phyloP scores from a whole-genome alignment of 148 eudicot species.

The Cornus florida region DNA sequence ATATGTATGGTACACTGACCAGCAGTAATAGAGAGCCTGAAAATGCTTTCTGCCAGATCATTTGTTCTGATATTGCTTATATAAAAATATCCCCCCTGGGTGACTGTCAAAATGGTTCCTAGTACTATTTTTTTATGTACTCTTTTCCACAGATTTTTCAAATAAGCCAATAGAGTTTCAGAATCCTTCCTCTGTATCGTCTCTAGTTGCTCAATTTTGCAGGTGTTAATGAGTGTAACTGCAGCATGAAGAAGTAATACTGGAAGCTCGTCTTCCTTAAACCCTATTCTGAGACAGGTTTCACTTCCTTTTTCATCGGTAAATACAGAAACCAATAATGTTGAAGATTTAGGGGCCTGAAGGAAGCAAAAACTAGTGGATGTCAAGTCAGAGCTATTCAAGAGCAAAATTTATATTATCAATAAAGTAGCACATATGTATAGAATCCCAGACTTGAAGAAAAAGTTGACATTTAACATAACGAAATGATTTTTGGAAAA shows the following conservation, averaged over 20 bases:
- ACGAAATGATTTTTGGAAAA: not conserved
- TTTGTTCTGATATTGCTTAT: slow-evolving; percentile 45
- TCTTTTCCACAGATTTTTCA: slow-evolving; percentile 55
- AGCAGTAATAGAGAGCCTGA: slow-evolving; percentile 59
- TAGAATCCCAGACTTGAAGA: not conserved
- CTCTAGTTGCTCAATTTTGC: slow-evolving; percentile 52
- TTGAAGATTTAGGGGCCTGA: slow-evolving; percentile 51
- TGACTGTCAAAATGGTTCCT: slow-evolving; percentile 19
- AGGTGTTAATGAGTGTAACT: slow-evolving; percentile 59
- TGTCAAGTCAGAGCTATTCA: slow-evolving; percentile 27
- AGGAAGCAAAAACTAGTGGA: slow-evolving; percentile 60
- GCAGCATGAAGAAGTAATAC: slow-evolving; percentile 50
- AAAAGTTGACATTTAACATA: not conserved
- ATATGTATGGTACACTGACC: slow-evolving; percentile 12
- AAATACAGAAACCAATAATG: slow-evolving; percentile 25
- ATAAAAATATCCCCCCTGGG: slow-evolving; percentile 20
- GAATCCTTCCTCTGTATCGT: slow-evolving; percentile 40
- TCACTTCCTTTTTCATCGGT: slow-evolving; percentile 26
- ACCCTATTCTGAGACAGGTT: slow-evolving; percentile 33
- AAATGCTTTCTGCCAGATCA: slow-evolving; percentile 63
- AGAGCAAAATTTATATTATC: not conserved
- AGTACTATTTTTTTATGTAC: slow-evolving; percentile 37
- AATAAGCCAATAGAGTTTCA: slow-evolving; percentile 25
- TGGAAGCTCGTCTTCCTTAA: slow-evolving; percentile 41
- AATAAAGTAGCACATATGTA: not conserved